Percentiles rank a stretch among this genome's conserved stretches.
Evolutionary conservation across 2,329 filamentous ascomycete genomes (phyloP).

Genomic region (Fusarium sarcochroum): DNA sequence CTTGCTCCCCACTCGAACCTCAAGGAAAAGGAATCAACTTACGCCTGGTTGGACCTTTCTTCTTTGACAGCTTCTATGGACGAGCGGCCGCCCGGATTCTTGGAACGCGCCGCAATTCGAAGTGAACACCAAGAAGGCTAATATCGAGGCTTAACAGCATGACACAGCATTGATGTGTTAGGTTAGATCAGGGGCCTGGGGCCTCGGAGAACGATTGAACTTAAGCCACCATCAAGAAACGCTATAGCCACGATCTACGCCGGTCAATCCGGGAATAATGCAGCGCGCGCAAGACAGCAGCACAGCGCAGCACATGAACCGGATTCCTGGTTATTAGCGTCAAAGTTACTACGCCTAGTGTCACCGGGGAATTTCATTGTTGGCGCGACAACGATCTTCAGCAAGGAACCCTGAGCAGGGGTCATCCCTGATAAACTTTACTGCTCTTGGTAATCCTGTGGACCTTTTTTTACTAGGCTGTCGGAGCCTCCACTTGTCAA

Average conservation of each 20-base stretch:
- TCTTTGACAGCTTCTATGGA: not conserved
- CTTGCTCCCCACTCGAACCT: not conserved
- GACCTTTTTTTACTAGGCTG: not conserved
- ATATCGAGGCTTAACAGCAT: not conserved
- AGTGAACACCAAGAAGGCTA: not conserved
- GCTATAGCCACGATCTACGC: slow-evolving; percentile 11
- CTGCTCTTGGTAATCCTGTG: not conserved
- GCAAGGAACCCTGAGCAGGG: slow-evolving; percentile 19
- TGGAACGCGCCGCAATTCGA: not conserved
- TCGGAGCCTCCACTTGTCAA: not conserved
- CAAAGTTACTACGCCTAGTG: slow-evolving; percentile 3
- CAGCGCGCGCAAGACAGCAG: not conserved
- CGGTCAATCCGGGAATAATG: slow-evolving; percentile 27
- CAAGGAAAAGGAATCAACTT: not conserved
- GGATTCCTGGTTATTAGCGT: slow-evolving; percentile 21
- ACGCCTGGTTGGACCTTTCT: not conserved
- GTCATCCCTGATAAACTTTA: not conserved
- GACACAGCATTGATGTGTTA: not conserved
- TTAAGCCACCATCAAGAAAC: not conserved
- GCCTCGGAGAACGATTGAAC: not conserved
- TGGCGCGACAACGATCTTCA: slow-evolving; percentile 38
- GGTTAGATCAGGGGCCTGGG: not conserved
- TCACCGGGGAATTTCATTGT: slow-evolving; percentile 7
- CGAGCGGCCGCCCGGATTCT: slow-evolving; percentile 7
- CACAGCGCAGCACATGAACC: not conserved